phyloP scores from a whole-genome alignment of 345 rosid genomes.

The Ricinus communis region DNA sequence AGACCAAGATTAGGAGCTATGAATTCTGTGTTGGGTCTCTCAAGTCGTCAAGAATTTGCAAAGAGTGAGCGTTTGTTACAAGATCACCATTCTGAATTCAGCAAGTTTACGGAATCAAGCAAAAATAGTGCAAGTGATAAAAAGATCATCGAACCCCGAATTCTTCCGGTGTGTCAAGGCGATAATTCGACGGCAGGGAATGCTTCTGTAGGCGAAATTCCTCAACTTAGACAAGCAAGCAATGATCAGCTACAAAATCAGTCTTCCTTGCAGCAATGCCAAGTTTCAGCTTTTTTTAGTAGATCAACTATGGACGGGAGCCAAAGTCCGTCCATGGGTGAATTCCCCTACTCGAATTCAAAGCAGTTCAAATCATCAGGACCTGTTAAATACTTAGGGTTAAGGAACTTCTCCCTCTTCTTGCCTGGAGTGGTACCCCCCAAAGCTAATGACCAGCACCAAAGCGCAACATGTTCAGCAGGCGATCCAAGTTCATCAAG shows the following conservation, averaged over 20 bases:
- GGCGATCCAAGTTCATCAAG: slow-evolving; percentile 10
- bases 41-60: background rate
- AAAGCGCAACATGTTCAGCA: slow-evolving; percentile 2
- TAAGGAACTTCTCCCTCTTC: slow-evolving; percentile 30
- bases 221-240: background rate
- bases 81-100: slow-evolving; percentile 3
- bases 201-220: background rate
- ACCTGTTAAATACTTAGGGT: slow-evolving; percentile 12
- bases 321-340: background rate
- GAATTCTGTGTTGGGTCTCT: slow-evolving; percentile 8
- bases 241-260: background rate
- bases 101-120: background rate
- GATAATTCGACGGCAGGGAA: background rate
- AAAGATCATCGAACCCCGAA: background rate
- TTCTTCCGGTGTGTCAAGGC: slow-evolving; percentile 13
- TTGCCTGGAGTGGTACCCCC: no score
- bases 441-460: slow-evolving; percentile 10
- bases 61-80: background rate
- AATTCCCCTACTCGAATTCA: background rate
- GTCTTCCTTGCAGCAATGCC: background rate
- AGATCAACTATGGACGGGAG: background rate
- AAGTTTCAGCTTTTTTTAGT: slow-evolving; percentile 6
- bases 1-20: slow-evolving; percentile 7
- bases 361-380: slow-evolving; percentile 12
- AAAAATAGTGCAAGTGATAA: background rate